Evolutionary conservation across 345 rosid genomes (phyloP), one percentile per base, ranked within the genome.

Genomic region (Adansonia digitata): DNA sequence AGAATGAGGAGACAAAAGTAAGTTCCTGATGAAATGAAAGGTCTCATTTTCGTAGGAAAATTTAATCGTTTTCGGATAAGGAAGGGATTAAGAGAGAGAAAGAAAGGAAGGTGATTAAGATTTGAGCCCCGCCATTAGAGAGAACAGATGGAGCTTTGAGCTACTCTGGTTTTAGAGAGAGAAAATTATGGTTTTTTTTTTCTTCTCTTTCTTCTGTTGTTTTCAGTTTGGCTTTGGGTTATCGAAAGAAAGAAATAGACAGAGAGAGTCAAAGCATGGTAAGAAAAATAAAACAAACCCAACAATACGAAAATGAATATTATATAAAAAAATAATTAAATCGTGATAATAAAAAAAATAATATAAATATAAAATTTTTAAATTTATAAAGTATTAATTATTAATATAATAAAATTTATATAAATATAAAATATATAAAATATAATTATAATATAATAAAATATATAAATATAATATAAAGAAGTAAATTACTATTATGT

Each of bases 51-150:
- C 3, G 37, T 5, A 27, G 31, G 74, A 10, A 48, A 69, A 17
- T 31, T 48, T 46, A 10, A 20, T 46, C 2, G 24, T 46, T 14
- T 29, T 24, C 20, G 15, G 5, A 49, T 43, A 49, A 29, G 37
- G 9, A 59, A 59, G 63, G 27, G 37, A 59, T 0, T 59, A 29
- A 29, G 14, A 45, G 40, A n/a, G 17, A 45, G 49, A 64, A 56
- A 73, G 72, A 43, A 71, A 26, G 18, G 52, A 39, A 52, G 73
- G 76, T 34, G 72, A 73, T 83, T 81, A 84, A 78, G 88, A 85
- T 80, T 80, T 75, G 74, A 74, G 77, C 74, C 74, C 80, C 45
- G 82, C 90, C 94, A 90, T 90, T 81, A 76, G 78, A 85, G 87
- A 82, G 51, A 77, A 37, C n/a, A 35, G 27, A 18, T 39, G 62